Percentiles rank a stretch among this genome's conserved stretches.
Conservation (phyloP, 371 early-diverging fungal species). For the Mortierella sp. region DNA sequence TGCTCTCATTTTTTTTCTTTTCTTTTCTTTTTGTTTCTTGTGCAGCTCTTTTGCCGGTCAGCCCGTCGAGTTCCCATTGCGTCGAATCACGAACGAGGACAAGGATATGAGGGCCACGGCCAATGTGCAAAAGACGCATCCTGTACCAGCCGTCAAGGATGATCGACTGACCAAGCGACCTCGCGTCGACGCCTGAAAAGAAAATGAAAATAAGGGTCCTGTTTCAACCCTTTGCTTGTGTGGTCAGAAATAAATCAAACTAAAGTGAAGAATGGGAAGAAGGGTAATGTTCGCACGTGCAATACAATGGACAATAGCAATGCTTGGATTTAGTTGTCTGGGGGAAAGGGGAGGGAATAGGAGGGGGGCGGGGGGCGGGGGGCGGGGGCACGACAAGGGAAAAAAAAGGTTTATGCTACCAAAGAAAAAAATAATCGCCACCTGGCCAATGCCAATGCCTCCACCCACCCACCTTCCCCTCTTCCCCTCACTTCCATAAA, state of each 20-base stretch:
- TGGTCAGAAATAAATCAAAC: not conserved
- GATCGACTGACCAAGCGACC: conserved; percentile 54
- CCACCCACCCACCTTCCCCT: not conserved
- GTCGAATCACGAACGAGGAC: conserved; percentile 78
- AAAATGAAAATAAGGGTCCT: not conserved
- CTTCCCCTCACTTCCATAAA: not conserved
- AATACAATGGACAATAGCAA: not conserved
- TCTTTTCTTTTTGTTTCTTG: not conserved
- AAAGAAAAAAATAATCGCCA: not conserved
- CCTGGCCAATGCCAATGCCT: not conserved
- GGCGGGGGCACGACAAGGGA: not conserved
- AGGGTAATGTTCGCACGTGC: not conserved
- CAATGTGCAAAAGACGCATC: conserved; percentile 46
- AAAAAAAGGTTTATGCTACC: not conserved
- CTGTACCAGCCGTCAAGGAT: conserved; percentile 43
- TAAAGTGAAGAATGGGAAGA: not conserved
- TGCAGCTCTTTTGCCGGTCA: conserved; percentile 72
- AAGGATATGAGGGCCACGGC: conserved; percentile 71
- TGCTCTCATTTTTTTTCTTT: conserved; percentile 3
- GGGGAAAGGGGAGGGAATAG: not conserved
- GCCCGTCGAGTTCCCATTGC: conserved; percentile 72
- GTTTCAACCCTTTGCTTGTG: not conserved
- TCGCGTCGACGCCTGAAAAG: conserved; percentile 33
- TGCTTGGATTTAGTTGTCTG: too few relatives aligned
- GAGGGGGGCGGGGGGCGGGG: not conserved